phyloP scores from a whole-genome alignment of 192 early-diverging fungal genomes.

The Kappamyces sp. region DNA sequence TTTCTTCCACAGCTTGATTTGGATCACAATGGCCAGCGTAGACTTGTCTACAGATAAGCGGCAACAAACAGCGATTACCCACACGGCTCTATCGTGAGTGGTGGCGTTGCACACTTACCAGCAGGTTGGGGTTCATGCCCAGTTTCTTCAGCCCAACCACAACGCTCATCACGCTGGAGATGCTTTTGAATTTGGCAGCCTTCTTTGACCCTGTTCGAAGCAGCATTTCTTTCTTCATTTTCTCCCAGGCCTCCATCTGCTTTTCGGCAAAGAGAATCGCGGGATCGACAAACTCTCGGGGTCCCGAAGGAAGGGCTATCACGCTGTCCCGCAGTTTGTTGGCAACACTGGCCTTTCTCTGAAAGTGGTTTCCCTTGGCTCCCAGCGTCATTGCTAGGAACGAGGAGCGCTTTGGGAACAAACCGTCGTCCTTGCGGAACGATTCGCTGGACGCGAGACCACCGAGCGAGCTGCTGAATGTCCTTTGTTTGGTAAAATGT shows the following conservation, averaged over 20 bases:
- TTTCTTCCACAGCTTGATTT: slow-evolving; percentile 17
- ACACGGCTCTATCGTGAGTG: neutral
- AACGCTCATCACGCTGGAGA: slow-evolving; percentile 1
- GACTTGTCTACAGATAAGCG: slow-evolving; percentile 6
- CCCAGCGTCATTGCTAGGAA: no score
- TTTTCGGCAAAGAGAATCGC: slow-evolving; percentile 12
- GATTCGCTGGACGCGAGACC: no score
- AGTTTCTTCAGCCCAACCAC: slow-evolving; percentile 1
- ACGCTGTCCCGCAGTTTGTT: no score
- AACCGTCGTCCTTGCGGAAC: no score
- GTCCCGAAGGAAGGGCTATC: slow-evolving; percentile 1
- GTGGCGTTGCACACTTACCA: neutral
- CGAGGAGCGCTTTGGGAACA: no score
- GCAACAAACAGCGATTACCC: neutral
- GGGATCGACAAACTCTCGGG: slow-evolving; percentile 14
- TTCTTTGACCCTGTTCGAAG: neutral
- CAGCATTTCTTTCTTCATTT: slow-evolving; percentile 9
- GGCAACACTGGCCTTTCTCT: no score
- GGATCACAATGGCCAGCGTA: slow-evolving; percentile 5
- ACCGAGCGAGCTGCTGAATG: no score
- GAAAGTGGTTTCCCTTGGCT: no score
- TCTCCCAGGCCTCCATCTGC: slow-evolving; percentile 14
- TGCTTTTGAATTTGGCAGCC: slow-evolving; percentile 13
- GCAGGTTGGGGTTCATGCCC: slow-evolving; percentile 9
- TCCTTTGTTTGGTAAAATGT: no score